Percentiles rank a stretch among this genome's conserved stretches.
Conservation (phyloP, 116 monocot species). For the Iris pallida region DNA sequence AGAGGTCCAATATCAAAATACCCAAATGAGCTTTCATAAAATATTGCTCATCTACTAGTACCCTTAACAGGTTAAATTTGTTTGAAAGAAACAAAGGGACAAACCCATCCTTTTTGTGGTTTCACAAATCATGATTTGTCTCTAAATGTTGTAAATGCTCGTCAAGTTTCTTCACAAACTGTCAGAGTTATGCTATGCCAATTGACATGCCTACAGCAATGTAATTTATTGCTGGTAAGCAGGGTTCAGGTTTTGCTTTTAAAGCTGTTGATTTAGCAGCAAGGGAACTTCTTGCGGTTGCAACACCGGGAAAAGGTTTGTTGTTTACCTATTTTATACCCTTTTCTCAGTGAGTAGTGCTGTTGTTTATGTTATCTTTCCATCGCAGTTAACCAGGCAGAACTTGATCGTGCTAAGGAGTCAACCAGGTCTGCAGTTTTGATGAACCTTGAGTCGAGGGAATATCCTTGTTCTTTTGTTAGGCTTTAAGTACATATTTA, state of each 20-base stretch:
- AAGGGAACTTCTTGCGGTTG: conserved; percentile 68
- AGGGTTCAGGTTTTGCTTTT: conserved; percentile 70
- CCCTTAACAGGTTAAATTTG: too few species aligned
- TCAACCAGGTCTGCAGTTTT: conserved; percentile 81
- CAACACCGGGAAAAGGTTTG: conserved; percentile 88
- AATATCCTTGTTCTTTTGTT: conserved; percentile 21
- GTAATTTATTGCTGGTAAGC: not conserved
- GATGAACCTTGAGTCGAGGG: conserved; percentile 93
- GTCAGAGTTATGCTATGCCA: too few species aligned
- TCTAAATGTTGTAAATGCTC: too few species aligned
- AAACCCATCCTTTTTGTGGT: too few species aligned
- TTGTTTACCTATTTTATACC: not conserved
- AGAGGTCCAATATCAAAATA: too few species aligned
- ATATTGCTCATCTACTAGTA: too few species aligned
- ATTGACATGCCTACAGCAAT: too few species aligned
- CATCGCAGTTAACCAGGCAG: conserved; percentile 63
- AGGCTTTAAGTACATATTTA: not conserved
- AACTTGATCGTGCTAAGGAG: conserved; percentile 88
- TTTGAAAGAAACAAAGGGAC: too few species aligned
- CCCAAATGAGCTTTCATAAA: too few species aligned
- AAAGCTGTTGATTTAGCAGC: conserved; percentile 89
- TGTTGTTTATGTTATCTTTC: conserved; percentile 10
- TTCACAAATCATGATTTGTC: too few species aligned
- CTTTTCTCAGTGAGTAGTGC: not conserved
- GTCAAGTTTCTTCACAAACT: too few species aligned